Evolutionary conservation across 1,139 yeast species (phyloP).

Genomic region (Casaregolazyma suthepensis): DNA sequence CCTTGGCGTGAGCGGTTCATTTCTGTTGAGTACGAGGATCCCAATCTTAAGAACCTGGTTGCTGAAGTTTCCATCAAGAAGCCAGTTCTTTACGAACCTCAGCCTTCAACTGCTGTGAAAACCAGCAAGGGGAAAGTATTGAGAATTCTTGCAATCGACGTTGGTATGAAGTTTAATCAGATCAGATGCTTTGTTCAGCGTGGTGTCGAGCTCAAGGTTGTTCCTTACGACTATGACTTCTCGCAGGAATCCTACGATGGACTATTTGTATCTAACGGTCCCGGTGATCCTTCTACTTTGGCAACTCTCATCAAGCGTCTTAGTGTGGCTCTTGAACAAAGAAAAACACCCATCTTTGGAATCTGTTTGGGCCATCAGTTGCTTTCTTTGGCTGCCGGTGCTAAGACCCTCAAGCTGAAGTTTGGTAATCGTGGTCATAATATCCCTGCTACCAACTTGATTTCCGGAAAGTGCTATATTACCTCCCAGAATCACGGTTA

Average conservation of each 20-base stretch:
- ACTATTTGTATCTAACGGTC: slow-evolving; percentile 94
- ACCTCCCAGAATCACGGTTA: slow-evolving; percentile 98
- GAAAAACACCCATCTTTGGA: slow-evolving; percentile 72
- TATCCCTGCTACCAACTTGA: slow-evolving; percentile 87
- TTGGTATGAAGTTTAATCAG: slow-evolving; percentile 97
- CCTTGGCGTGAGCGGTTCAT: slow-evolving; percentile 62
- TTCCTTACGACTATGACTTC: slow-evolving; percentile 93
- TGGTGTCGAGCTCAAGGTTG: slow-evolving; percentile 93
- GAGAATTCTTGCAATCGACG: slow-evolving; percentile 87
- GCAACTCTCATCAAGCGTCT: slow-evolving; percentile 56
- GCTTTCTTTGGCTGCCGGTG: slow-evolving; percentile 91
- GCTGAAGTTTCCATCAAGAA: slow-evolving; percentile 78
- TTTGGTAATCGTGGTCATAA: slow-evolving; percentile 99
- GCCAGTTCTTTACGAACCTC: slow-evolving; percentile 68
- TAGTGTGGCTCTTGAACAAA: slow-evolving; percentile 48
- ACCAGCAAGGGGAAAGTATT: slow-evolving; percentile 70
- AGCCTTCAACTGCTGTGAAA: slow-evolving; percentile 44
- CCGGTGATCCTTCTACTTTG: slow-evolving; percentile 96
- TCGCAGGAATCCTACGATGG: slow-evolving; percentile 77
- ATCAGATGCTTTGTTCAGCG: slow-evolving; percentile 93
- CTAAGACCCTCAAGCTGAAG: slow-evolving; percentile 83
- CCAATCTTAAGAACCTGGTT: slow-evolving; percentile 85
- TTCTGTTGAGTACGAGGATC: slow-evolving; percentile 86
- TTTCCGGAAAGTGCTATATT: slow-evolving; percentile 90
- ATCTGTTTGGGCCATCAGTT: slow-evolving; percentile 96